Conservation (phyloP, 371 early-diverging fungal species). For the Rhizopus delemar region DNA sequence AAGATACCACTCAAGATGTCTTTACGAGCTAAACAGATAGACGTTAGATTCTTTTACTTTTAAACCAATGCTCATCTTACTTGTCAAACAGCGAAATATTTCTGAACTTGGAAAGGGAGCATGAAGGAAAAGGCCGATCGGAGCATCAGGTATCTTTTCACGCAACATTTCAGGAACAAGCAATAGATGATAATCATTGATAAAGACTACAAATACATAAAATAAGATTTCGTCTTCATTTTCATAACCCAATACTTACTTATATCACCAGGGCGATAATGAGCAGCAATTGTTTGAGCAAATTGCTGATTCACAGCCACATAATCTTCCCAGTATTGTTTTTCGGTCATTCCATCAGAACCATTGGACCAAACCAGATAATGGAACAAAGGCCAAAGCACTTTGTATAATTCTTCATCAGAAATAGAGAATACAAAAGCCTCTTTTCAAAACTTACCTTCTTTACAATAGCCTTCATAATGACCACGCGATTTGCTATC, state of each 20-base stretch:
- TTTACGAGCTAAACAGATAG: conserved; percentile 61
- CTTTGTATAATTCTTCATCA: no score
- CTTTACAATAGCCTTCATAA: conserved; percentile 89
- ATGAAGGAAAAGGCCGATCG: conserved; percentile 99
- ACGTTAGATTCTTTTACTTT: conserved; percentile 2
- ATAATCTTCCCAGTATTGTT: conserved; percentile 96
- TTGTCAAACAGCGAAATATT: conserved; percentile 67
- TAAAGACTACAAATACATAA: conserved; percentile 73
- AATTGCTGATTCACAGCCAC: conserved; percentile 87
- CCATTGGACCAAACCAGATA: conserved; percentile 69
- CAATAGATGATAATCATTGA: conserved; percentile 99
- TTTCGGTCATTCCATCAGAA: conserved; percentile 91
- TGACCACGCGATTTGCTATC: conserved; percentile 69
- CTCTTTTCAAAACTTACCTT: conserved; percentile 46
- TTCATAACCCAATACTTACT: no score
- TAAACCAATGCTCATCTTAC: conserved; percentile 55
- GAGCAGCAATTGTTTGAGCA: conserved; percentile 81
- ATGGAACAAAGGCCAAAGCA: conserved; percentile 97
- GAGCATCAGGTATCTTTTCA: conserved; percentile 72
- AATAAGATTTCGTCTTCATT: no score
- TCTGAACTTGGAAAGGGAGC: conserved; percentile 98
- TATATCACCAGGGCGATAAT: conserved; percentile 83
- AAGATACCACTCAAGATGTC: conserved; percentile 92
- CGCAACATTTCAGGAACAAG: conserved; percentile 88
- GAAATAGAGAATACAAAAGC: no score